A percentile compares a stretch with the other conserved stretches of the same genome.
Conservation (phyloP, 2,329 filamentous ascomycete genomes). For the Aspergillus thermomutatus region DNA sequence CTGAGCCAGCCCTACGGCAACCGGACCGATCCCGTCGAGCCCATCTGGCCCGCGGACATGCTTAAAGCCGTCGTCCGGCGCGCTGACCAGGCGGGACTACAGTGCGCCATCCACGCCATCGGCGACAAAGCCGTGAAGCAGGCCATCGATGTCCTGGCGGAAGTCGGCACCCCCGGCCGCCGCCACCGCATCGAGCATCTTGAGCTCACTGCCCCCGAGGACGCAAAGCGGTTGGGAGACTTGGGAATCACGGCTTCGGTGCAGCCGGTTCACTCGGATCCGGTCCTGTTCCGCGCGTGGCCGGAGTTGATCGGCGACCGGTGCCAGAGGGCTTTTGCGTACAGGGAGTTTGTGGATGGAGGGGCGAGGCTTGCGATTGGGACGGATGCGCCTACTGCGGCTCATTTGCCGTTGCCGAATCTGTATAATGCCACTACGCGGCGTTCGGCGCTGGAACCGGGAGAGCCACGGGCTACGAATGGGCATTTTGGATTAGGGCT, state of each 20-base stretch:
- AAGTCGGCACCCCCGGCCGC: conserved; percentile 37
- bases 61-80: conserved; percentile 43
- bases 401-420: conserved; percentile 45
- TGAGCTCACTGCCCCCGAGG: conserved; percentile 47
- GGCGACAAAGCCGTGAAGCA: conserved; percentile 47
- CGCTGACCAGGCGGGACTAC: conserved; percentile 43
- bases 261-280: conserved; percentile 41
- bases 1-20: conserved; percentile 45
- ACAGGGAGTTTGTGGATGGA: conserved; percentile 47
- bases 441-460: conserved; percentile 41
- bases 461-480: conserved; percentile 40
- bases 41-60: conserved; percentile 46
- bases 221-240: conserved; percentile 45
- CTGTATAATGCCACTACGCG: conserved; percentile 50
- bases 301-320: conserved; percentile 45
- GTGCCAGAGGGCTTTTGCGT: conserved; percentile 49
- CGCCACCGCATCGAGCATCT: conserved; percentile 53
- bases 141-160: conserved; percentile 45
- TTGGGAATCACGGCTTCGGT: conserved; percentile 45
- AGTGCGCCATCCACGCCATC: conserved; percentile 52
- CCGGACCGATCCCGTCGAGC: conserved; percentile 40
- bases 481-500: conserved; percentile 42
- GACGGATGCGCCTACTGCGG: conserved; percentile 49
- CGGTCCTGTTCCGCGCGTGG: conserved; percentile 48
- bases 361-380: conserved; percentile 47